Percentiles rank a stretch among this genome's conserved stretches.
Evolutionary conservation across 2,329 filamentous ascomycete species (phyloP).

Genomic region (Colletotrichum cordylinicola): DNA sequence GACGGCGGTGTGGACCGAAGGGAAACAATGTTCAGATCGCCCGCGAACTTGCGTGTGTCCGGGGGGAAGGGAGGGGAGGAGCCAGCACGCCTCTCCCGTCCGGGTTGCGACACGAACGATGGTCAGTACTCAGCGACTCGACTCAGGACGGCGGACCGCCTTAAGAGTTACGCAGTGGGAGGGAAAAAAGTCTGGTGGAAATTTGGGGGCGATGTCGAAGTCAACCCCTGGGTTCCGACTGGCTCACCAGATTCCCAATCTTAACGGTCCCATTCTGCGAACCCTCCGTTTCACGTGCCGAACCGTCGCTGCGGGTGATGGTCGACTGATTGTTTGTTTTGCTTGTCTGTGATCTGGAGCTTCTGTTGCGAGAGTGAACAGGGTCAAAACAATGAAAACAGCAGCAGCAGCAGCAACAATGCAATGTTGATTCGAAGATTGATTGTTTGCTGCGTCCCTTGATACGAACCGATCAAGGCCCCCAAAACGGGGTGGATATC

Average conservation of each 20-base stretch:
- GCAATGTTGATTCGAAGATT: not conserved
- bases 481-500: not conserved
- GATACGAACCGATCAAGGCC: not conserved
- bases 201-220: not conserved
- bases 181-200: not conserved
- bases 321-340: not conserved
- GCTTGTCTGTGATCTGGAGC: not conserved
- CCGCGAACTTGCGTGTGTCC: not conserved
- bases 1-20: slow-evolving; percentile 5
- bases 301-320: slow-evolving; percentile 1
- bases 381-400: not conserved
- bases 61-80: not conserved
- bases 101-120: not conserved
- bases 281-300: slow-evolving; percentile 14
- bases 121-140: not conserved
- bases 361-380: not conserved
- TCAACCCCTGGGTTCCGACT: not conserved
- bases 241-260: not conserved
- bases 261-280: not conserved
- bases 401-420: not conserved
- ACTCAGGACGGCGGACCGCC: not conserved
- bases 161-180: not conserved
- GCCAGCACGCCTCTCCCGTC: not conserved
- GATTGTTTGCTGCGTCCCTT: not conserved
- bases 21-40: not conserved